phyloP scores from a whole-genome alignment of 257 asterid species.

The Osmanthus fragrans region DNA sequence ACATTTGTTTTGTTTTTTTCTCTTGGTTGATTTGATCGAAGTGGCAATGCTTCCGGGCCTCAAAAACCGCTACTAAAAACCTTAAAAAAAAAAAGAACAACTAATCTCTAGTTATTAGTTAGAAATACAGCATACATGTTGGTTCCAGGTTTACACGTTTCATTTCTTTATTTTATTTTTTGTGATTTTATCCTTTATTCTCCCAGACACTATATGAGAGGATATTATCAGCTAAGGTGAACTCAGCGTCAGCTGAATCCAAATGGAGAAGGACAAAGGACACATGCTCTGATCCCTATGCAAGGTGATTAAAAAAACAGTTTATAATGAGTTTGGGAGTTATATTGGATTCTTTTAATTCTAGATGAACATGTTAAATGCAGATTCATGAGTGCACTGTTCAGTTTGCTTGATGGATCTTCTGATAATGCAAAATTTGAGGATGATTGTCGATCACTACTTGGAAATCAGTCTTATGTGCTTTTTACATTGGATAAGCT shows the following conservation, averaged over 20 bases:
- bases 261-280: slow-evolving; percentile 53
- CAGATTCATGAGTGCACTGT: slow-evolving; percentile 88
- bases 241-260: slow-evolving; percentile 40
- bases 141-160: not conserved
- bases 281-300: slow-evolving; percentile 45
- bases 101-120: not conserved
- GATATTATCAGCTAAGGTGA: slow-evolving; percentile 57
- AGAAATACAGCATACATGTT: not conserved
- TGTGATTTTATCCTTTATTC: slow-evolving; percentile 13
- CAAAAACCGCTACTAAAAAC: not conserved
- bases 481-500: slow-evolving; percentile 89
- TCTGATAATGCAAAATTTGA: slow-evolving; percentile 86
- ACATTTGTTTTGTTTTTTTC: not conserved
- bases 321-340: slow-evolving; percentile 13
- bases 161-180: not conserved
- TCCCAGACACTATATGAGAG: slow-evolving; percentile 57
- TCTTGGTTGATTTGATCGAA: not conserved
- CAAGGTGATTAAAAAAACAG: slow-evolving; percentile 34
- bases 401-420: slow-evolving; percentile 93
- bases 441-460: slow-evolving; percentile 89
- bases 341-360: slow-evolving; percentile 17
- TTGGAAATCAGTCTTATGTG: slow-evolving; percentile 92
- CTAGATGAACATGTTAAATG: slow-evolving; percentile 27
- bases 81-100: not conserved
- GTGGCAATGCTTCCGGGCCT: not conserved